These are phyloP conservation scores for Zea luxurians DNA, from an alignment of 176 grass and related monocot genomes.

Conservation along the genomic window DNA sequence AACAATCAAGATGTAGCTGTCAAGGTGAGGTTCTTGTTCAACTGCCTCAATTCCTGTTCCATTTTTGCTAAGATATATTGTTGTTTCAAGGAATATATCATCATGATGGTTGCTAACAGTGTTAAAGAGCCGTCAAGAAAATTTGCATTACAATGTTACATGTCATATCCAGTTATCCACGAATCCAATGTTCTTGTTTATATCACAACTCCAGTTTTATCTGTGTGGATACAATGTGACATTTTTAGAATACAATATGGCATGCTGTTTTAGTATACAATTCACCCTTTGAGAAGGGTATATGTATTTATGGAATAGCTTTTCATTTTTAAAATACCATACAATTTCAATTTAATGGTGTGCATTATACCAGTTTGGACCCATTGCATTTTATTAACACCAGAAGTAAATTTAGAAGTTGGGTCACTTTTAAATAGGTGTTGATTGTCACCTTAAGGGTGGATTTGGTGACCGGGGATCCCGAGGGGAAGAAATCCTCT, in stretches of 20 bases:
- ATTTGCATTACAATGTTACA: slow-evolving; percentile 13
- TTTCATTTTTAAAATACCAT: slow-evolving; percentile 1
- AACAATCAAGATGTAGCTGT: slow-evolving; percentile 84
- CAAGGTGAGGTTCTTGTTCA: slow-evolving; percentile 63
- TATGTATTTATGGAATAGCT: slow-evolving; percentile 3
- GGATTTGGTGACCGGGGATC: too few species aligned
- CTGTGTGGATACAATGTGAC: not conserved
- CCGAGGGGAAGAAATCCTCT: too few species aligned
- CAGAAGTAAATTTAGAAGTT: slow-evolving; percentile 4
- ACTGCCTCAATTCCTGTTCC: slow-evolving; percentile 18
- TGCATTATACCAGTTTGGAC: slow-evolving; percentile 1
- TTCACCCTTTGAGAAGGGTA: not conserved
- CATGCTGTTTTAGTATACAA: not conserved
- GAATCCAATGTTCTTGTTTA: slow-evolving; percentile 21
- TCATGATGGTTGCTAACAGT: not conserved
- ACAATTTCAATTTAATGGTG: not conserved
- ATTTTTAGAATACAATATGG: not conserved
- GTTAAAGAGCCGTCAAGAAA: slow-evolving; percentile 1
- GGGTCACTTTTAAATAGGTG: not conserved
- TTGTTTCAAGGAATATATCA: slow-evolving; percentile 22
- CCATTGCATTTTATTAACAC: not conserved
- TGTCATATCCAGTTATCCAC: slow-evolving; percentile 24
- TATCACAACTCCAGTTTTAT: slow-evolving; percentile 1
- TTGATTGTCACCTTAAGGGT: slow-evolving; percentile 8
- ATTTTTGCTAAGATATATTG: slow-evolving; percentile 8